Base-by-base conservation (phyloP, 352 stramenopile genomes). In the Globisporangium cylindrosporum region DNA sequence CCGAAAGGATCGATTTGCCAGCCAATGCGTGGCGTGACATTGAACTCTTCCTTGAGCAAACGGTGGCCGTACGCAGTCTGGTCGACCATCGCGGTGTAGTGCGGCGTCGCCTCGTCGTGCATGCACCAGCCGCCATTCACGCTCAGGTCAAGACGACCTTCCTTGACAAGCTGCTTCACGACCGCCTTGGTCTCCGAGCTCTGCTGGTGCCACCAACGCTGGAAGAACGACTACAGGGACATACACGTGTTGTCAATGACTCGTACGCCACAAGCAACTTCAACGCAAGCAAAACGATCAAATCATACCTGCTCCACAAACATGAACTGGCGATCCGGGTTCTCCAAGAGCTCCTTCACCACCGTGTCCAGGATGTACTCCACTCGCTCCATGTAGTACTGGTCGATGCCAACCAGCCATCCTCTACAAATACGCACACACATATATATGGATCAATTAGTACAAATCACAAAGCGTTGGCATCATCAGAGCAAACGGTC, bases 1-100 rank as follows among this genome's bases (percentile, higher is more conserved):
- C 89, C 97, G 70, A 99, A 99, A 22, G 98, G 98, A 82, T 99
- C 98, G 66, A 99, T 98, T 74, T 99, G 96, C 97, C 97, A 99
- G 18, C 92, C 96, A 34, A 98, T 98, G n/a, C 82, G 94, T 12
- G 98, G 97, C 54, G 93, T 93, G 20, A 94, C 79, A 56, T 93
- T 90, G 69, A 99, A 98, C 74, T 99, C 92, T 29, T 92, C 70
- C 66, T 91, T 89, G 46, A 99, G 81, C 71, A 99, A 97, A 20
- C 88, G 71, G 74, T 99, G 97, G 9, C 98, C 98, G 57, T 98
- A 93, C 18, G 97, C 97, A 4, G 97, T 99, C 76, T 99, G 96
- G 84, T 99, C 97, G 66, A 99, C 90, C 95, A 99, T 99, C 25
- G 92, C 97, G 34, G 97, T 95, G 73, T 97, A 99, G 80, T 99